Evolutionary conservation across 768 basidiomycete genomes (phyloP).

Genomic region (Rhodosporidiobolus sp.): DNA sequence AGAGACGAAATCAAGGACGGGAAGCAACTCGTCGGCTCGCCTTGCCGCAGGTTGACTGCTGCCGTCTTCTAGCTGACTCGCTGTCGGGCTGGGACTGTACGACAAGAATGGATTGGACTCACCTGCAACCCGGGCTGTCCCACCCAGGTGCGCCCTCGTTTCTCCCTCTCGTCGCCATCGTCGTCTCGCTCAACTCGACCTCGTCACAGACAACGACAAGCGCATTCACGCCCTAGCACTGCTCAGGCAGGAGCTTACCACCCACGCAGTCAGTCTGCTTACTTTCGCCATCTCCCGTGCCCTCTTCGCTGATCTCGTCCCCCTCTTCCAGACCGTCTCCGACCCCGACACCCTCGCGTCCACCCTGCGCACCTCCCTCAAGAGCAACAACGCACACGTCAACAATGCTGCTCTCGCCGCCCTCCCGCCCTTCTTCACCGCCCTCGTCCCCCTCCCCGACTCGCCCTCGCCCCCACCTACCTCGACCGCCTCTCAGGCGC

Average conservation of each 20-base stretch:
- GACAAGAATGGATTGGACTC: not conserved
- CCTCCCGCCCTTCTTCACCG: conserved; percentile 47
- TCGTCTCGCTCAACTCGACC: conserved; percentile 23
- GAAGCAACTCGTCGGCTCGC: not conserved
- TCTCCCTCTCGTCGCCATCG: not conserved
- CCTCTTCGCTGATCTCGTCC: conserved; percentile 5
- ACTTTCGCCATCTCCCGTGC: not conserved
- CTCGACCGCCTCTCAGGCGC: conserved; percentile 48
- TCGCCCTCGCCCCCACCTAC: conserved; percentile 55
- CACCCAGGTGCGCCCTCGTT: conserved; percentile 8
- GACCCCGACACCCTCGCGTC: conserved; percentile 70
- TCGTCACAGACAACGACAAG: conserved; percentile 29
- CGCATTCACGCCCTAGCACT: conserved; percentile 13
- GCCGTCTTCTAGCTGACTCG: no score
- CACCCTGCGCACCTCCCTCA: conserved; percentile 69
- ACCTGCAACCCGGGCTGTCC: not conserved
- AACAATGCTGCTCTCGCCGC: conserved; percentile 71
- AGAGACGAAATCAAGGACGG: not conserved
- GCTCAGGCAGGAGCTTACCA: not conserved
- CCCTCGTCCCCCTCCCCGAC: conserved; percentile 62
- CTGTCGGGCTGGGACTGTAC: not conserved
- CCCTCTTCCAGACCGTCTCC: conserved; percentile 58
- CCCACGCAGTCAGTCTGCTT: not conserved
- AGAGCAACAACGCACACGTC: conserved; percentile 76
- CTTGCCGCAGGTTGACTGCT: not conserved